A percentile compares a stretch with the other conserved stretches of the same genome.
Evolutionary conservation across 73 alveolate genomes (phyloP).

Genomic region (Halteria grandinella): DNA sequence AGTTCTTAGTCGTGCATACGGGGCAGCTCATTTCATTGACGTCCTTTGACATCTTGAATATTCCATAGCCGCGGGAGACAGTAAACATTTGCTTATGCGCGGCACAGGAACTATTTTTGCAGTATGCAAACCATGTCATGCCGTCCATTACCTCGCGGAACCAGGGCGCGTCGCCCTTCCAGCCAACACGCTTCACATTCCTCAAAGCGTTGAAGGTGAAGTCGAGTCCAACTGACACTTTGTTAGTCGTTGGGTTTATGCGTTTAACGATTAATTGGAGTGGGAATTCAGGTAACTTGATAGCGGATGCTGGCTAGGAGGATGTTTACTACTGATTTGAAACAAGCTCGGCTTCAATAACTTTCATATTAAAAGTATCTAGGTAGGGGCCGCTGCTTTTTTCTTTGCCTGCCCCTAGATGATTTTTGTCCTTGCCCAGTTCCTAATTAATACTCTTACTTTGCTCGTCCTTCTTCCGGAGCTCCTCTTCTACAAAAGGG

Average conservation of each 20-base stretch:
- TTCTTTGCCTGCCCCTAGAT: background rate
- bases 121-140: conserved; percentile 60
- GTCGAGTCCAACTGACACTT: conserved; percentile 44
- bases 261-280: conserved; percentile 6
- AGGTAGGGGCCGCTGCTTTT: too few relatives aligned
- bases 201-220: conserved; percentile 48
- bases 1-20: conserved; percentile 38
- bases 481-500: conserved; percentile 24
- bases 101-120: conserved; percentile 47
- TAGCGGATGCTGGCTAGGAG: too few relatives aligned
- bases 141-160: conserved; percentile 63
- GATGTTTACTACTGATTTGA: too few relatives aligned
- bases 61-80: conserved; percentile 45
- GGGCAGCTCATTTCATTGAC: conserved; percentile 53
- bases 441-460: background rate
- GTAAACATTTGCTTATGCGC: conserved; percentile 50
- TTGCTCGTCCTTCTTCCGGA: background rate
- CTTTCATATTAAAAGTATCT: too few relatives aligned
- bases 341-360: too few relatives aligned
- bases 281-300: background rate
- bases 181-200: conserved; percentile 32
- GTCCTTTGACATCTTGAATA: conserved; percentile 38
- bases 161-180: conserved; percentile 65
- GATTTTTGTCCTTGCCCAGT: conserved; percentile 2
- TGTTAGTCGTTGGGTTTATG: conserved; percentile 1